phyloP scores from a whole-genome alignment of 331 rosid genomes.

The Dryas integrifolia region DNA sequence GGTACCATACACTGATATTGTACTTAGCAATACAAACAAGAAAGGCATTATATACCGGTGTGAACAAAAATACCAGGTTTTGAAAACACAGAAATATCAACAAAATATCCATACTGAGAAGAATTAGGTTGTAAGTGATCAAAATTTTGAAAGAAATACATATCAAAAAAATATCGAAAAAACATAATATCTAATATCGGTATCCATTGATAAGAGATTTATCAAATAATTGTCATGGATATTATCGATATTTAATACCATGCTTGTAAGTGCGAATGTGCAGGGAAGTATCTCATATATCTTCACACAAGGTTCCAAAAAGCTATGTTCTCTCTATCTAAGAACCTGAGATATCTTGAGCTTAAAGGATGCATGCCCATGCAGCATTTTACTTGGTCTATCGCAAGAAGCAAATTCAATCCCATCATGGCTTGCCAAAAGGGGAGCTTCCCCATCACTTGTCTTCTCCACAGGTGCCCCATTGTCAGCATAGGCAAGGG shows the following conservation, averaged over 20 bases:
- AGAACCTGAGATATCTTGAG: conserved; percentile 93
- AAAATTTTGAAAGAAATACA: no score
- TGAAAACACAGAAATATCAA: not conserved
- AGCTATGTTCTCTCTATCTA: conserved; percentile 7
- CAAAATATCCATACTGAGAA: not conserved
- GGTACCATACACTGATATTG: not conserved
- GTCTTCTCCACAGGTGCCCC: conserved; percentile 75
- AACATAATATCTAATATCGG: not conserved
- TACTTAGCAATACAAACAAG: not conserved
- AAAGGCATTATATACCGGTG: not conserved
- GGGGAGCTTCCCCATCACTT: conserved; percentile 78
- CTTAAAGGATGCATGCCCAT: conserved; percentile 91
- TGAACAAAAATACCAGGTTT: not conserved
- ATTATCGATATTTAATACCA: not conserved
- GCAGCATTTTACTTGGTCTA: conserved; percentile 67
- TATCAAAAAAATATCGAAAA: no score
- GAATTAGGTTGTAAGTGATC: no score
- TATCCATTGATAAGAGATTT: not conserved
- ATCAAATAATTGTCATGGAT: not conserved
- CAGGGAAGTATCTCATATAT: not conserved
- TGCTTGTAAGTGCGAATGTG: not conserved
- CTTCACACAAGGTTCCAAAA: conserved; percentile 12
- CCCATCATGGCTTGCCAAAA: conserved; percentile 77
- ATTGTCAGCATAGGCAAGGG: conserved; percentile 68
- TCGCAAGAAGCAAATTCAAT: conserved; percentile 63